Evolutionary conservation across 495 filamentous ascomycete genomes (phyloP).

Genomic region (Cryomyces antarcticus): DNA sequence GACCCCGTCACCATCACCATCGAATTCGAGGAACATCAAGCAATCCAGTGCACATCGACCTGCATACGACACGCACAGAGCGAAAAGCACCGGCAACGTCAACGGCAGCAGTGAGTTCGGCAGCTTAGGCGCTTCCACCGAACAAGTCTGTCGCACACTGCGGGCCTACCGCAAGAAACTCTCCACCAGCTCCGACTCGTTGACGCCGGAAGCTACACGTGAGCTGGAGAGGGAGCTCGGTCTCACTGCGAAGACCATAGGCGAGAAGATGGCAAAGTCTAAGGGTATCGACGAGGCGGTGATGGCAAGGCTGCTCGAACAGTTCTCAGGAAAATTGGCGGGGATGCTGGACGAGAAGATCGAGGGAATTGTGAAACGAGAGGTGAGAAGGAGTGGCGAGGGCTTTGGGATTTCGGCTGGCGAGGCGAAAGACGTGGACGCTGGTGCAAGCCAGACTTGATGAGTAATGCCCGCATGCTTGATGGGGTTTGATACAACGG

Average conservation of each 20-base stretch:
- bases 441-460: too few relatives aligned
- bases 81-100: constrained; percentile 24
- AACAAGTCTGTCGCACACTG: constrained; percentile 60
- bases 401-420: too few relatives aligned
- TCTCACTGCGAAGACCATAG: constrained; percentile 50
- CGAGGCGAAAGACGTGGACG: too few relatives aligned
- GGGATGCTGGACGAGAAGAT: constrained; percentile 54
- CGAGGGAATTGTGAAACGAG: constrained; percentile 11
- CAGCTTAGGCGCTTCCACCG: constrained; percentile 51
- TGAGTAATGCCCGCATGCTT: too few relatives aligned
- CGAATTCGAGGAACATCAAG: neutral
- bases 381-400: constrained; percentile 7
- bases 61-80: constrained; percentile 34
- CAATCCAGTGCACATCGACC: constrained; percentile 19
- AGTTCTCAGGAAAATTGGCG: constrained; percentile 50
- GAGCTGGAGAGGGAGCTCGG: constrained; percentile 67
- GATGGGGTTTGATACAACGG: too few relatives aligned
- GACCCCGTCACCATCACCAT: neutral
- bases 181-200: constrained; percentile 33
- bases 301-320: constrained; percentile 43
- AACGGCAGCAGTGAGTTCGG: constrained; percentile 27
- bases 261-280: constrained; percentile 31
- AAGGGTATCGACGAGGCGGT: constrained; percentile 30
- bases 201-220: constrained; percentile 38
- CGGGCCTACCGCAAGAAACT: constrained; percentile 71